Base-by-base conservation (phyloP, 345 rosid species). In the Melastoma malabathricum region DNA sequence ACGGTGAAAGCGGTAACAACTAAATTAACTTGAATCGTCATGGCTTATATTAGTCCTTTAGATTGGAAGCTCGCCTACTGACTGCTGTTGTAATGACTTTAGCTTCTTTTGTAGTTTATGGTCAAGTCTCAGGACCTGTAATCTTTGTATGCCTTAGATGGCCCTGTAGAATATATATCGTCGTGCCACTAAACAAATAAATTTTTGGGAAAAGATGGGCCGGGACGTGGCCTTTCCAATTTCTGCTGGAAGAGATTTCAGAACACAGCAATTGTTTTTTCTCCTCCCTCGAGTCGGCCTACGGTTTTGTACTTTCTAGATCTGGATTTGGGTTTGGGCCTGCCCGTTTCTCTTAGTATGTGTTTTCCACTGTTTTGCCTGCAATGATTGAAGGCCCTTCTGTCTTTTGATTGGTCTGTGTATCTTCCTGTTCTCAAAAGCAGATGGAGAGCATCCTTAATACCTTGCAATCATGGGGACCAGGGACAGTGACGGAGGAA, bases 1-100 rank as follows among this genome's bases (percentile, higher is more conserved):
- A 89, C 25, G 89, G 83, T 74, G 95, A 89, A 77, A 85, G 93
- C 54, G 97, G 95, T 82, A 85, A 85, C 79, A 73, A 71, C 74
- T 78, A 59, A 51, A 29, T 34, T 34, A 34, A 51, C 55, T 51
- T 18, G 41, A 51, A 14, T 43, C 14, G 54, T 43, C 55, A 31
- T 62, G 54, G 55, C 62, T 68, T 59, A 53, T 57, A 54, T 49
- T 17, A 23, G 56, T 62, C 47, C 48, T 60, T 51, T 48, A 49
- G 55, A 43, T 51, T 51, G 15, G 29, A 5, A 12, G 55, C 10
- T 3, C 19, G 3, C 39, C 55, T 18, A 15, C 54, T 51, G 55
- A 51, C 55, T 29, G 9, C 55, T n/a, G 55, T 4, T 51, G 55
- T 51, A 51, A 51, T 12, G 0, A 34, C 41, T 34, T 34, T 34